phyloP scores from a whole-genome alignment of 129 eudicot species.

The Arctium minus region DNA sequence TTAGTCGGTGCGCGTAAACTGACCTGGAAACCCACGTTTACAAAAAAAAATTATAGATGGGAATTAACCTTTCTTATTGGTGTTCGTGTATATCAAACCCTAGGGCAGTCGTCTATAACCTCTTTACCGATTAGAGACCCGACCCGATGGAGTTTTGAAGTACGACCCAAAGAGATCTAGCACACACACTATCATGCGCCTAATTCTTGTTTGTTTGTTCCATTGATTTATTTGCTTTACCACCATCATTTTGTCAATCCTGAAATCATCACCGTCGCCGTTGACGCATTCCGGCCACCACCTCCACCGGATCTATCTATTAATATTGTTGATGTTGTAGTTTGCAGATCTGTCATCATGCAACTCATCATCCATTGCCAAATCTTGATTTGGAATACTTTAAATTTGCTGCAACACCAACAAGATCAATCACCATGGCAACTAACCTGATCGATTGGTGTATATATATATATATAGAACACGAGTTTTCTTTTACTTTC shows the following conservation, averaged over 20 bases:
- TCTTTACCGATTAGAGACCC: neutral
- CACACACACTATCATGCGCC: neutral
- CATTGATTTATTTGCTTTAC: neutral
- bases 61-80: neutral
- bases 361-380: neutral
- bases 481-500: no score
- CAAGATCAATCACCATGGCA: neutral
- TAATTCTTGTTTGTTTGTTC: neutral
- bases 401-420: neutral
- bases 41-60: neutral
- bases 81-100: neutral
- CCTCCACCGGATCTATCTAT: no score
- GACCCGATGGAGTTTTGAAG: neutral
- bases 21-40: no score
- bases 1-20: no score
- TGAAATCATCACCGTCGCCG: neutral
- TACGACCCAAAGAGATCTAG: neutral
- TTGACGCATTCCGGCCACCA: neutral
- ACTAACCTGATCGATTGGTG: neutral
- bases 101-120: neutral
- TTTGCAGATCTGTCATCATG: neutral
- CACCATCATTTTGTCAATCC: neutral
- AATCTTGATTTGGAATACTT: neutral
- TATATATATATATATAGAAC: neutral
- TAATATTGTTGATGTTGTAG: neutral